Conservation (phyloP, 805 yeast genomes). For the Zygosaccharomyces bailii region DNA sequence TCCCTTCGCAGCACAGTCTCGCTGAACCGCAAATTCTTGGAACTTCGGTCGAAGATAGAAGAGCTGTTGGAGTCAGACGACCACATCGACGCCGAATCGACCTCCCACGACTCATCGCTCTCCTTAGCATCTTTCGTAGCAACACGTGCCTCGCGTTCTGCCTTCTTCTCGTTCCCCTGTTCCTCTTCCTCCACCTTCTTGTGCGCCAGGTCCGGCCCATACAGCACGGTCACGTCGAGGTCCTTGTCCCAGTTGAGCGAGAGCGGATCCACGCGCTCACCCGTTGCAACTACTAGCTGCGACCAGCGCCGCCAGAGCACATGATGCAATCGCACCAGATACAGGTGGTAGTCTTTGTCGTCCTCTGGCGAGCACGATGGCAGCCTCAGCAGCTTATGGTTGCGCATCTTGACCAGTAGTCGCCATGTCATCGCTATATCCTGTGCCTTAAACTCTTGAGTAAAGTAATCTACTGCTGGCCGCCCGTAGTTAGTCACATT, state of each 20-base stretch:
- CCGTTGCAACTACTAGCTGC: slow-evolving; percentile 59
- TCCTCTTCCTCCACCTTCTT: slow-evolving; percentile 1
- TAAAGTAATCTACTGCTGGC: slow-evolving; percentile 34
- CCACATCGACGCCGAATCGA: slow-evolving; percentile 16
- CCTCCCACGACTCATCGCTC: slow-evolving; percentile 6
- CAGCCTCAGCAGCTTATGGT: slow-evolving; percentile 31
- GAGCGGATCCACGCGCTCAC: slow-evolving; percentile 75
- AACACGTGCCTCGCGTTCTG: background rate
- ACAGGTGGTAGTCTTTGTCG: slow-evolving; percentile 30
- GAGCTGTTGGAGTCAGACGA: slow-evolving; percentile 28
- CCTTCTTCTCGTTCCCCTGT: slow-evolving; percentile 1
- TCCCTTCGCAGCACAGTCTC: slow-evolving; percentile 29
- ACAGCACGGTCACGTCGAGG: slow-evolving; percentile 90
- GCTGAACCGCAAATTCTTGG: slow-evolving; percentile 24
- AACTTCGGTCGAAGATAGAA: slow-evolving; percentile 27
- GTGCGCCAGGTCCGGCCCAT: slow-evolving; percentile 61
- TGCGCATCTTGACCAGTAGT: slow-evolving; percentile 43
- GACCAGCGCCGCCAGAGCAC: slow-evolving; percentile 97
- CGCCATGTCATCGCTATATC: slow-evolving; percentile 34
- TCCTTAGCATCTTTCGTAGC: slow-evolving; percentile 7
- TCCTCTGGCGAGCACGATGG: slow-evolving; percentile 37
- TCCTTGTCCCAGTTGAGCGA: slow-evolving; percentile 92
- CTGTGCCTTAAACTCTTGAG: slow-evolving; percentile 19
- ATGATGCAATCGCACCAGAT: slow-evolving; percentile 57
- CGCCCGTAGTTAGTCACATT: slow-evolving; percentile 33